Evolutionary conservation across 805 yeast genomes (phyloP), one percentile per base, ranked within the genome.

Genomic region (Wickerhamiella nectarea): DNA sequence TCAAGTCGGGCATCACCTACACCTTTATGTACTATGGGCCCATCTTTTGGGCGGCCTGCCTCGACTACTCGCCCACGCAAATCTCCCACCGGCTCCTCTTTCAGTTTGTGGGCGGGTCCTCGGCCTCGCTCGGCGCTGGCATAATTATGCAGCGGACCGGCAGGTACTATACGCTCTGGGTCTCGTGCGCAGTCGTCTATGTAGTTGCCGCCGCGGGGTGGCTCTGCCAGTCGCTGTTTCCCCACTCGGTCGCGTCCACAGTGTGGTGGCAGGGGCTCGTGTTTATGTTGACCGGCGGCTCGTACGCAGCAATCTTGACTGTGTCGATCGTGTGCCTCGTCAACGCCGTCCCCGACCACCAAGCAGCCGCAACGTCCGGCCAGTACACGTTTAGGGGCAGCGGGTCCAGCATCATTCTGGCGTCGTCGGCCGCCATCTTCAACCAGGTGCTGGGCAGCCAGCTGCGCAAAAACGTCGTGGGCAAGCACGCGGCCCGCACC

Each of bases 281-380:
- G 14, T 54, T 48, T 41, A 51, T 74, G 14, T 61, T 76, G 8
- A 72, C 76, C 7, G 85, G 91, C 6, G 63, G 74, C 29, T 83
- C 82, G 0, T 75, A 78, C 51, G 74, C 93, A 0, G 63, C 73
- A 4, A 67, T 76, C 57, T 66, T 83, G 48, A 83, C 94, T 0
- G 73, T 81, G 2, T 76, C 87, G 0, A 63, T 84, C 38, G 61
- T 84, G 33, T 80, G 91, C 0, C 68, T 83, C 60, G 79, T 84
- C 43, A 77, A 91, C 0, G 43, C 43, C 12, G 91, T 80, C 2
- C 59, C 66, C 17, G 69, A 71, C 43, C 73, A 69, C 54, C 94
- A 84, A 59, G 95, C 95, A 1, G 71, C 85, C n/a, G 79, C 89
- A 1, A 86, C 95, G 0, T 82, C 94, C 0, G 81, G 86, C 46